phyloP scores from a whole-genome alignment of 2,329 filamentous ascomycete genomes.

The Parastagonospora avenae region DNA sequence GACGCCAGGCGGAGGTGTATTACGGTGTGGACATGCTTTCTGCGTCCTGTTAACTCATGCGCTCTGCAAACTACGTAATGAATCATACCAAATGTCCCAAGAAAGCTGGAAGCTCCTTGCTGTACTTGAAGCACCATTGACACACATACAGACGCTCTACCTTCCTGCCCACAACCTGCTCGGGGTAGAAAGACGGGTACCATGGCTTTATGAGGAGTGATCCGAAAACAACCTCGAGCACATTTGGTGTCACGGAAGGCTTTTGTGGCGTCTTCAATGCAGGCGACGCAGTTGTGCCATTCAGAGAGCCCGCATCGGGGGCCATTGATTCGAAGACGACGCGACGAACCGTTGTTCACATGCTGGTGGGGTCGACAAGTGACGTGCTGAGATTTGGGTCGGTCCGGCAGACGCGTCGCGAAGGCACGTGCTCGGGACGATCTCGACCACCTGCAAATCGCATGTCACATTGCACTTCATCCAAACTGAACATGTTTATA shows the following conservation, averaged over 20 bases:
- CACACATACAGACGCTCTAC: conserved; percentile 77
- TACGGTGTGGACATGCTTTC: conserved; percentile 52
- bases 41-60: conserved; percentile 19
- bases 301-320: conserved; percentile 24
- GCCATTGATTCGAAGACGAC: conserved; percentile 23
- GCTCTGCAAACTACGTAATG: neutral
- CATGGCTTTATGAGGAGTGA: conserved; percentile 84
- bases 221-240: conserved; percentile 85
- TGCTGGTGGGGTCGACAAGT: conserved; percentile 6
- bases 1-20: conserved; percentile 64
- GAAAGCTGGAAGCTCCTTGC: conserved; percentile 58
- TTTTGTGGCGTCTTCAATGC: conserved; percentile 19
- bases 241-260: conserved; percentile 67
- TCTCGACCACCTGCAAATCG: too few relatives aligned
- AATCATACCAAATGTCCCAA: conserved; percentile 49
- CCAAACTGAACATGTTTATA: too few relatives aligned
- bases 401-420: conserved; percentile 9
- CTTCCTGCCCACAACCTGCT: conserved; percentile 61
- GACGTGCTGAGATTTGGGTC: conserved; percentile 6
- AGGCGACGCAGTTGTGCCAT: conserved; percentile 17
- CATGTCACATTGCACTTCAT: too few relatives aligned
- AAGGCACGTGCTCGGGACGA: conserved; percentile 12
- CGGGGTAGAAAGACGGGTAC: conserved; percentile 88
- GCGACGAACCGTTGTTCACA: conserved; percentile 7
- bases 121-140: conserved; percentile 93